Base-by-base conservation (phyloP, 164 flowering plant species). In the Sedum album region DNA sequence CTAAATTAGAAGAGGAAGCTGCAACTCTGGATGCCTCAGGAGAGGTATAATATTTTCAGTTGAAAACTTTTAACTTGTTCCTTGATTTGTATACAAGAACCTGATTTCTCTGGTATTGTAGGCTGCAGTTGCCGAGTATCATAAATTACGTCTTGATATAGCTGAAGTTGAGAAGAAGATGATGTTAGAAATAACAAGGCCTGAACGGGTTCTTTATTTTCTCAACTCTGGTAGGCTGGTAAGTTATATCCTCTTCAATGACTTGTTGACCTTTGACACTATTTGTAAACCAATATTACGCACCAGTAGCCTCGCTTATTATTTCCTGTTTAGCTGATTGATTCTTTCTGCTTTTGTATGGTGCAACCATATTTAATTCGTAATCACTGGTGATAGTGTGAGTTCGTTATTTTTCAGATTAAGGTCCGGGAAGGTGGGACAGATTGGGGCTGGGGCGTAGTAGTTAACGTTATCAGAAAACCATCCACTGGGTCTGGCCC, bases 361-460 rank as follows among this genome's bases (percentile, higher is more conserved):
- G 20, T 44, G 15, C 20, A 44, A 13, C 48, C 48, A 44, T 18
- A 57, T 57, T 9, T 26, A 4, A 13, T 28, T 57, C 6, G 62
- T 28, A 23, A 57, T 30, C 8, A 31, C 67, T 61, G 8, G 53
- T n/a, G 23, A 1, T 25, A 18, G 26, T n/a, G n/a, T n/a, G n/a
- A n/a, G n/a, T n/a, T n/a, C n/a, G n/a, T 62, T 65, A 15, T 33
- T 39, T 28, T 38, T 68, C 81, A 94, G 99, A 85, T 94, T 39
- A 94, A 84, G 77, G 82, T 94, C 60, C 84, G 87, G 66, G 99
- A 91, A 81, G 99, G 99, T 77, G 88, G 86, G 63, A 94, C 94
- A 35, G 99, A 94, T 66, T 94, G 97, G 97, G 99, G 97, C 44
- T 94, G 99, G 97, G 96, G 97, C 20, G 96, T 94, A 73, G 97